Percentiles rank a stretch among this genome's conserved stretches.
Conservation (phyloP, 2,329 filamentous ascomycete genomes). For the Beauveria australis region DNA sequence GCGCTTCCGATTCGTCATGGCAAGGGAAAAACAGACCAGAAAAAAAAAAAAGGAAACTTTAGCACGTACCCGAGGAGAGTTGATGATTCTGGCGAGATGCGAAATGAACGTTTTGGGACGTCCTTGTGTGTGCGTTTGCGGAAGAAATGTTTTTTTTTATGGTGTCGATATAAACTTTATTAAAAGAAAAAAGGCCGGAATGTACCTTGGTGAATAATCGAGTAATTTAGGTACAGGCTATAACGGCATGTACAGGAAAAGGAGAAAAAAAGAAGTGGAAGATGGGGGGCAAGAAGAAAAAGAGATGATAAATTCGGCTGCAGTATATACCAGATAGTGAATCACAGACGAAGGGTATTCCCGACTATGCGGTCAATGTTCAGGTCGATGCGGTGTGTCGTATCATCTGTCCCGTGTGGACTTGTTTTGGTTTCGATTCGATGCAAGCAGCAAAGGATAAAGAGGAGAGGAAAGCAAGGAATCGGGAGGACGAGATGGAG, state of each 20-base stretch:
- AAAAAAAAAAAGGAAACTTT: neutral
- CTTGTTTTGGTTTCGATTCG: neutral
- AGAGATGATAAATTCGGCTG: conserved; percentile 7
- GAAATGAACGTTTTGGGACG: neutral
- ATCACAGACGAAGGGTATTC: neutral
- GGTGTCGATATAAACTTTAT: neutral
- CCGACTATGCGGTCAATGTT: neutral
- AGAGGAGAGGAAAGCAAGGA: neutral
- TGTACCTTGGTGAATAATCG: neutral
- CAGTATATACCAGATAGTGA: conserved; percentile 7
- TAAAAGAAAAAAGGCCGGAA: neutral
- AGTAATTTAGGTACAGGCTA: conserved; percentile 10
- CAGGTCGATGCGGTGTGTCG: neutral
- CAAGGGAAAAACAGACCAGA: neutral
- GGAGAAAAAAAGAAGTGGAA: neutral
- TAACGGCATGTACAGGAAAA: conserved; percentile 17
- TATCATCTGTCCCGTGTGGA: neutral
- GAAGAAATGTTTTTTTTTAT: neutral
- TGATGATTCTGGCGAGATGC: neutral
- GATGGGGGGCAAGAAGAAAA: neutral
- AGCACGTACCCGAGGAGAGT: neutral
- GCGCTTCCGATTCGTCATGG: too few relatives aligned
- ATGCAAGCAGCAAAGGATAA: conserved; percentile 1
- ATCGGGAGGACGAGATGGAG: neutral
- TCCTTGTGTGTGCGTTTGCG: neutral